These are phyloP conservation scores for Quercus berberidifolia DNA, from an alignment of 306 rosid species.

Conservation along the genomic window DNA sequence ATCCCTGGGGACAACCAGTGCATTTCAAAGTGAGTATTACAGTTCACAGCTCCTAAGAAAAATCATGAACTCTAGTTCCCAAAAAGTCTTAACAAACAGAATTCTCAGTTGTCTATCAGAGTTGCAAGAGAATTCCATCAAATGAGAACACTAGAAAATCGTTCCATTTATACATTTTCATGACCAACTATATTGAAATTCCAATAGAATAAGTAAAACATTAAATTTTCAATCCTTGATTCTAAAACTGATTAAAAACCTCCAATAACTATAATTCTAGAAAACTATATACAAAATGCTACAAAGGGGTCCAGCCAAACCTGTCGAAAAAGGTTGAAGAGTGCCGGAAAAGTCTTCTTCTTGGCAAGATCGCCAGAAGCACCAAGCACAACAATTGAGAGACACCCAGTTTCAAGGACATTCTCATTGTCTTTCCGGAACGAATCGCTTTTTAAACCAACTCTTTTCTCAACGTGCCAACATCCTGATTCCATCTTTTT, in stretches of 20 bases:
- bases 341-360: slow-evolving; percentile 98
- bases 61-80: not conserved
- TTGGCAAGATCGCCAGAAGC: slow-evolving; percentile 99
- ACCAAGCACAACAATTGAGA: slow-evolving; percentile 87
- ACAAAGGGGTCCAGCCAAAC: slow-evolving; percentile 23
- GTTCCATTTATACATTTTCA: not conserved
- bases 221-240: not conserved
- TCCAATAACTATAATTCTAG: not conserved
- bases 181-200: not conserved
- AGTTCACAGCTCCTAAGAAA: not conserved
- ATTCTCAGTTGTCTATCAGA: not conserved
- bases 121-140: not conserved
- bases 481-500: slow-evolving; percentile 54
- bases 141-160: not conserved
- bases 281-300: not conserved
- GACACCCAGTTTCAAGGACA: slow-evolving; percentile 62
- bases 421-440: slow-evolving; percentile 33
- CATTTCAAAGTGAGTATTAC: not conserved
- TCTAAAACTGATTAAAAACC: not conserved
- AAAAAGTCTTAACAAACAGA: not conserved
- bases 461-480: slow-evolving; percentile 62
- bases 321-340: slow-evolving; percentile 78
- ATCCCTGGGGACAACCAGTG: slow-evolving; percentile 55
- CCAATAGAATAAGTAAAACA: not conserved
- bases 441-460: slow-evolving; percentile 31